Evolutionary conservation across 371 early-diverging fungal species (phyloP), one percentile per base, ranked within the genome.

Genomic region (Mortierella sp.): DNA sequence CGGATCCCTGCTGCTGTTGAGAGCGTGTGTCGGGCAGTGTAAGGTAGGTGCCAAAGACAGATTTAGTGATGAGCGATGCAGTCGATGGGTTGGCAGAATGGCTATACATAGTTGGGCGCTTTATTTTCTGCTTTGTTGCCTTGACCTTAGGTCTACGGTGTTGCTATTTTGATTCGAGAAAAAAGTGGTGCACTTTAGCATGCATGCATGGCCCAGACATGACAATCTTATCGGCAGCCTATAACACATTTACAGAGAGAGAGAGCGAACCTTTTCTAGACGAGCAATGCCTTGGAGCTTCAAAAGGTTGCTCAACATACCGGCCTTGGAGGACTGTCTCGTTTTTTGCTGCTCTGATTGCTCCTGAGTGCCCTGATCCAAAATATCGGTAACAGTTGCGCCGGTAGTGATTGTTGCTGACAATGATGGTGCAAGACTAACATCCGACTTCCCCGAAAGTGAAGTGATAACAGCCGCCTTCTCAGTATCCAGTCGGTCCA

Each of bases 301-400:
- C 13, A 92, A 50, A 19, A 92, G 65, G 77, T 92, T 90, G 72
- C 91, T 88, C 5, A 92, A 74, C 10, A 92, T 88, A 75, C 92
- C 92, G 0, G 84, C 87, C 72, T 81, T 82, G 70, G 89, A 90
- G 3, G 91, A 88, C 55, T 88, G 88, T 31, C 84, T 71, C 26
- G 52, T 9, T 50, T 60, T 44, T 50, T 72, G 42, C 21, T 57
- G 50, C 13, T 55, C 47, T 47, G 31, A 48, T n/a, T n/a, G n/a
- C n/a, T n/a, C n/a, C 38, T 34, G 45, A 57, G 60, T 58, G 13
- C 38, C 65, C 16, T 65, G 34, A 31, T 60, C 63, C 21, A 9
- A 65, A 6, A 65, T 65, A 1, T 65, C 65, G 8, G 65, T 8
- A 16, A 9, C 6, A 21, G 65, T 16, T 0, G 34, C 48, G 48